Base-by-base conservation (phyloP, 345 rosid genomes). In the Acer saccharum region DNA sequence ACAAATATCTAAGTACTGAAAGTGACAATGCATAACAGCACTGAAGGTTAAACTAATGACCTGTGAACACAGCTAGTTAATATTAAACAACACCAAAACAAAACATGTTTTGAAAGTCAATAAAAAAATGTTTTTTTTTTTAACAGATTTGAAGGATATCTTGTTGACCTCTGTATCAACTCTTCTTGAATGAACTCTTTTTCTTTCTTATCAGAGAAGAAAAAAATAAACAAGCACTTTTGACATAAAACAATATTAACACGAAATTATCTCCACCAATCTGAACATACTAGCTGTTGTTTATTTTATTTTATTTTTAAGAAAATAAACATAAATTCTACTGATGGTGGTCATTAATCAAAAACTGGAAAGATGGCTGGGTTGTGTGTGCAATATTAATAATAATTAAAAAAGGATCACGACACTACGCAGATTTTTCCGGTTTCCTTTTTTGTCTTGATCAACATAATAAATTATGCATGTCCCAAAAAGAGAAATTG, bases 81-180 rank as follows among this genome's bases (percentile, higher is more conserved):
- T 43, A 68, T 68, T 20, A 50, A 48, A 66, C 46, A 75, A 72
- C 6, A 20, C 21, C 80, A 77, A 76, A 64, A 55, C 11, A 52
- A 16, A 64, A 11, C 11, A 2, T 62, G 11, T 11, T 62, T 25
- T 7, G 23, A 21, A 16, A 60, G 23, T 46, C 50, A 46, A 60
- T 2, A 60, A 60, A 60, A 14, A 14, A 41, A 25, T 25, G 27
- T 25, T 25, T 25, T 25, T 25, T 25, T 25, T 25, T 25, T 25
- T n/a, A n/a, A 25, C 57, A 52, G 58, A 54, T 54, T 17, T 54
- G 20, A 54, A 54, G n/a, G 58, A 54, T 18, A 16, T 16, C 58
- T 20, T n/a, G 64, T 60, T 60, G 64, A 60, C 27, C 64, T 18
- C 64, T 6, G 27, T 2, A 18, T 60, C 18, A 14, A 54, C 58